A percentile compares a stretch with the other conserved stretches of the same genome.
Conservation (phyloP, 352 stramenopile genomes). For the Pythium phragmiticola region DNA sequence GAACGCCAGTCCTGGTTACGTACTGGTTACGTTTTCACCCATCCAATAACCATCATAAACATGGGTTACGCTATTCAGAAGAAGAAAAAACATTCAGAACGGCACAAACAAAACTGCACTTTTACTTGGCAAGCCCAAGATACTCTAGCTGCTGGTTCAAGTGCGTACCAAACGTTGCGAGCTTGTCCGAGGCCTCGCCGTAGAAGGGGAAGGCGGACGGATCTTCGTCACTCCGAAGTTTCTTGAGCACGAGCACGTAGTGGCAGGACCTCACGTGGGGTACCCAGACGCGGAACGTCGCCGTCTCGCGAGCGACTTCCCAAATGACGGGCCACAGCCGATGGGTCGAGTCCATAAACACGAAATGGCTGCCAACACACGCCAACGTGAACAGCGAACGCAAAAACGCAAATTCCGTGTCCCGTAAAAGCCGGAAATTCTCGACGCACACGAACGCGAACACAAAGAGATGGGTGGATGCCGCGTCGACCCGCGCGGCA, state of each 20-base stretch:
- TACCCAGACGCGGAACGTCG: constrained; percentile 51
- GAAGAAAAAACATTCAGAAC: not conserved
- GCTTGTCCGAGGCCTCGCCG: constrained; percentile 35
- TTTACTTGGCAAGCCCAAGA: constrained; percentile 5
- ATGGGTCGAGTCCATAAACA: constrained; percentile 75
- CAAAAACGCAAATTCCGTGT: constrained; percentile 50
- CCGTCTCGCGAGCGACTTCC: constrained; percentile 34
- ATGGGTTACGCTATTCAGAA: not conserved
- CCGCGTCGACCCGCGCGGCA: constrained; percentile 29
- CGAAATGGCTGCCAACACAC: constrained; percentile 41
- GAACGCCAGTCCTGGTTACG: constrained; percentile 12
- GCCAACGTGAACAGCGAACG: constrained; percentile 46
- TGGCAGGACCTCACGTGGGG: constrained; percentile 60
- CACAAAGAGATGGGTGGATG: constrained; percentile 44
- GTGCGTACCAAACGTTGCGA: constrained; percentile 50
- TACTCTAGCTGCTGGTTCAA: constrained; percentile 37
- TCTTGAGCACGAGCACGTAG: constrained; percentile 64
- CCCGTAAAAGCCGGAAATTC: constrained; percentile 54
- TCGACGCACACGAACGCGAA: constrained; percentile 79
- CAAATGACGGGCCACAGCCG: constrained; percentile 64
- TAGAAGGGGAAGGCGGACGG: constrained; percentile 44
- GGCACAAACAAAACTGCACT: not conserved
- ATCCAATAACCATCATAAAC: not conserved
- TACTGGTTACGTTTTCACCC: not conserved
- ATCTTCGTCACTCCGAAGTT: constrained; percentile 30